Evolutionary conservation across 2,329 filamentous ascomycete genomes (phyloP), one percentile per base, ranked within the genome.

Genomic region (Stromatinia cepivora): DNA sequence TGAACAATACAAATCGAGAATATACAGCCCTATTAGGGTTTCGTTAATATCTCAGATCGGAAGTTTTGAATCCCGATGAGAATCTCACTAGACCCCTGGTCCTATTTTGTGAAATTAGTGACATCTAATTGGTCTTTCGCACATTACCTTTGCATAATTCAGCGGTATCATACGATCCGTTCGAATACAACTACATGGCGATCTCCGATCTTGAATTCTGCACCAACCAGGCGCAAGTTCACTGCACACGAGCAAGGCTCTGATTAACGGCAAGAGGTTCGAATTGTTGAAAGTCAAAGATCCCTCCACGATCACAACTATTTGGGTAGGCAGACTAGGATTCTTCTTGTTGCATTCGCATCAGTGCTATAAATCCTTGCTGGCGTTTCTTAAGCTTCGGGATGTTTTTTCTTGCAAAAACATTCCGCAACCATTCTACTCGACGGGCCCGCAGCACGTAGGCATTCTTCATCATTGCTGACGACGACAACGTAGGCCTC

Each of bases 161-260:
- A 52, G 57, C 66, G 57, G 48, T 22, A 63, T 64, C 36, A 68
- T 48, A 63, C 46, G 46, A 54, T 61, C 36, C 25, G 17, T 58
- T 58, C 34, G 25, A 57, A 31, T 53, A 11, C 45, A 39, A 25
- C 34, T 53, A n/a, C 36, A 45, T 31, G 66, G 57, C n/a, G 66
- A 67, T 67, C 45, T 53, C 25, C 66, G 46, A 63, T 68, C 66
- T 54, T 28, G n/a, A 64, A 54, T 63, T 46, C 48, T 50, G 48
- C 46, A 45, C 50, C 57, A 10, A 50, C 3, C 36, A 45, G 46
- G 56, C 9, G 31, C 57, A 68, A 50, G 17, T 34, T 53, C 20
- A 67, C 39, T 22, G 59, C n/a, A 48, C 10, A 48, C 42, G 28
- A 62, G 15, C 42, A 34, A 46, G 58, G 34, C 8, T n/a, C 22